Base-by-base conservation (phyloP, 805 yeast genomes). In the Ogataea naganishii region DNA sequence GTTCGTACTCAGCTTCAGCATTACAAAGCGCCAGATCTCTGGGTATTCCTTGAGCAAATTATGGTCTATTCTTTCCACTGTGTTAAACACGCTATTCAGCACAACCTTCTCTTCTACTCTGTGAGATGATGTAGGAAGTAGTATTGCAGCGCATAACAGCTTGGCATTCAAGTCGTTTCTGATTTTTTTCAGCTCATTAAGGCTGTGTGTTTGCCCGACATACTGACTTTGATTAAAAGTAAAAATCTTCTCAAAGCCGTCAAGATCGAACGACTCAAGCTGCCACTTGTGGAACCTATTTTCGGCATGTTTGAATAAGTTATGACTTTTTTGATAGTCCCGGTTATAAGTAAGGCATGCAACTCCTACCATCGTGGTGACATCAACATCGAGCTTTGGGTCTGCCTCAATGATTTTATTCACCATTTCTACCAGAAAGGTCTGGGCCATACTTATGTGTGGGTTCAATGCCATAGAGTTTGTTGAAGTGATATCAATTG, bases 271-370 rank as follows among this genome's bases (percentile, higher is more conserved):
- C 18, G 46, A 43, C 22, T 49, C 47, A 7, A 53, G 31, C 31
- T 50, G 49, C 58, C 58, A 53, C 26, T 40, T 43, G 29, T 53
- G 53, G 30, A 53, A 53, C 28, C 46, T 43, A 16, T 35, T 40
- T 27, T 51, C 49, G 3, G 58, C 58, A 14, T 44, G 41, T 29
- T 47, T 43, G 23, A 44, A 47, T 24, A 49, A 30, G 12, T 32
- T 36, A 23, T 35, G 40, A 2, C 55, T 36, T 27, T 51, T 51
- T 7, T 35, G 30, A 6, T 37, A 43, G 32, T 45, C 37, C 14
- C 25, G 37, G 28, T 38, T 43, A 28, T 36, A 51, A 6, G 53
- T 33, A 10, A 46, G 24, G 18, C 49, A 49, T 2, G 56, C 45
- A 12, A 50, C 53, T 1, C 48, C 56, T n/a, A 53, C 31, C 31